phyloP scores from a whole-genome alignment of 1,284 basidiomycete species.

The Pascua sp. region DNA sequence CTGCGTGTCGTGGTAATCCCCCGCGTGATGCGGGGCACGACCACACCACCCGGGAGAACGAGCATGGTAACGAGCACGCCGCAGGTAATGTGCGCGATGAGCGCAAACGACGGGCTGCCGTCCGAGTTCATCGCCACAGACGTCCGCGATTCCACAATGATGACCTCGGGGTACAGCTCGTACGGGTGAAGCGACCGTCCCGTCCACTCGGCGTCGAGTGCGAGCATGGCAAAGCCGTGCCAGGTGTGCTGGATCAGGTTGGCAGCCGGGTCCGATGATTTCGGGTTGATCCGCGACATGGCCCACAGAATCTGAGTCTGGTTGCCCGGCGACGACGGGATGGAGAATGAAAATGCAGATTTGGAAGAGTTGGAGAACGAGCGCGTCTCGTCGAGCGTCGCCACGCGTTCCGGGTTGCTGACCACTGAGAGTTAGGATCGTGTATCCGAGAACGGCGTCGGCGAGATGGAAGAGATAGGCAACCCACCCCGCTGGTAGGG shows the following conservation, averaged over 20 bases:
- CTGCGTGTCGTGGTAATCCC: constrained; percentile 52
- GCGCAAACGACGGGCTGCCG: constrained; percentile 19
- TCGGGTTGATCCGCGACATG: constrained; percentile 52
- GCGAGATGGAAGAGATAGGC: too few species aligned
- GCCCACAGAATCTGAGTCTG: constrained; percentile 56
- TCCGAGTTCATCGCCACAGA: constrained; percentile 2
- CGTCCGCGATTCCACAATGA: neutral
- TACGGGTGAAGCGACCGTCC: too few species aligned
- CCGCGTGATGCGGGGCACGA: constrained; percentile 60
- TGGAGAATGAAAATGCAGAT: constrained; percentile 52
- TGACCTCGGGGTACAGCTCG: too few species aligned
- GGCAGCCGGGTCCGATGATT: constrained; percentile 48
- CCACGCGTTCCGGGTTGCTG: constrained; percentile 53
- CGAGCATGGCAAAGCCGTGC: constrained; percentile 4
- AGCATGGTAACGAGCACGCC: constrained; percentile 59
- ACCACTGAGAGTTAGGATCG: constrained; percentile 19
- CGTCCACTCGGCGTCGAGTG: neutral
- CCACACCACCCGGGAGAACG: constrained; percentile 59
- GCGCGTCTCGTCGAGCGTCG: constrained; percentile 47
- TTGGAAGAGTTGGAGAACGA: constrained; percentile 41
- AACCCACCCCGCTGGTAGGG: too few species aligned
- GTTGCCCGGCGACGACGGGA: constrained; percentile 51
- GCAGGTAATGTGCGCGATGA: constrained; percentile 59
- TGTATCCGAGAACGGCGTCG: neutral
- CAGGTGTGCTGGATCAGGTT: constrained; percentile 51